A percentile compares a stretch with the other conserved stretches of the same genome.
phyloP scores from a whole-genome alignment of 2,329 filamentous ascomycete genomes.

The Monilinia polystroma region DNA sequence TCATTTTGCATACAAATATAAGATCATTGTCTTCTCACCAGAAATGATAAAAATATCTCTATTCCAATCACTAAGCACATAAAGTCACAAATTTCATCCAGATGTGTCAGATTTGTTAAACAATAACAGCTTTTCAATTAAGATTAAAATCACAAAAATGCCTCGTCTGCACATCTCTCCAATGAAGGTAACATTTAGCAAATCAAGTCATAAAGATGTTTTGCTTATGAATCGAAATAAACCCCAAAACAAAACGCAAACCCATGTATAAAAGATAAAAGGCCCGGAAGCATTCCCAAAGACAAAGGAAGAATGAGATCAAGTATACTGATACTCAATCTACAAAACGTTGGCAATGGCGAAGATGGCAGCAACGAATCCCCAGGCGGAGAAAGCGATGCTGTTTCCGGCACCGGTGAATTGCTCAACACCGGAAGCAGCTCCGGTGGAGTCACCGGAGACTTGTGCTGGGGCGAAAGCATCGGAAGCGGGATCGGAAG shows the following conservation, averaged over 20 bases:
- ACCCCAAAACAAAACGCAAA: slow-evolving; percentile 5
- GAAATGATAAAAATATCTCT: too few species aligned
- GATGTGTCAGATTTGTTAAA: not conserved
- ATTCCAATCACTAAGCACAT: too few species aligned
- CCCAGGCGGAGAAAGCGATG: slow-evolving; percentile 13
- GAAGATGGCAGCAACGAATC: slow-evolving; percentile 12
- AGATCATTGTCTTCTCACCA: too few species aligned
- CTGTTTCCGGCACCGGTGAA: slow-evolving; percentile 16
- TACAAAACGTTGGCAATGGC: slow-evolving; percentile 15
- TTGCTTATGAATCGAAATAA: slow-evolving; percentile 9
- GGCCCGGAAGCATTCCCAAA: not conserved
- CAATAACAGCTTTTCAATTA: slow-evolving; percentile 16
- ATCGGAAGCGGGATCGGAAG: not conserved
- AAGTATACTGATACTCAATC: slow-evolving; percentile 14
- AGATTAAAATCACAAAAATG: slow-evolving; percentile 19
- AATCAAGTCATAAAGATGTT: not conserved
- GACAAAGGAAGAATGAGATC: not conserved
- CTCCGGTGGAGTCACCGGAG: not conserved
- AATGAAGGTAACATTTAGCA: slow-evolving; percentile 1
- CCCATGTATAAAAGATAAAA: not conserved
- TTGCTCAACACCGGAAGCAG: not conserved
- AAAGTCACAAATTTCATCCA: not conserved
- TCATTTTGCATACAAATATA: too few species aligned
- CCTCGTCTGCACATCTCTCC: slow-evolving; percentile 5
- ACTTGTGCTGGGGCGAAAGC: not conserved